Conservation (phyloP, 805 yeast genomes). For the Kazachstania martiniae region DNA sequence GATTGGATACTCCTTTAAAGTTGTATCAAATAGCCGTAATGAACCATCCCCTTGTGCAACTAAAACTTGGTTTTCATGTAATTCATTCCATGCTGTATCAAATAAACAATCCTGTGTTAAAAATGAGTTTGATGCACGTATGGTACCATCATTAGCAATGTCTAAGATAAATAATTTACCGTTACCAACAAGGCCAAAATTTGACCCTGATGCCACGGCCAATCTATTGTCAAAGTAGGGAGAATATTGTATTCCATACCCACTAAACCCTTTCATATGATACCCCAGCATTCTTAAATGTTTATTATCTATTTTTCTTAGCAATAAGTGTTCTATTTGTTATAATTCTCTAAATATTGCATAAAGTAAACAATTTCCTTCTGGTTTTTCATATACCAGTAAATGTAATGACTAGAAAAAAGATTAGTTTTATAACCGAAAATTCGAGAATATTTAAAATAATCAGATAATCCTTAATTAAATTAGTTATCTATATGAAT, state of each 20-base stretch:
- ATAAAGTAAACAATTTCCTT: background rate
- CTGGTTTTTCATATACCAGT: no score
- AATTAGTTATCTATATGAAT: no score
- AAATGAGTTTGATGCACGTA: constrained; percentile 45
- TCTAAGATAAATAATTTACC: constrained; percentile 68
- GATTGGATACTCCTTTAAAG: constrained; percentile 58
- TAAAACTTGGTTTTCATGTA: constrained; percentile 75
- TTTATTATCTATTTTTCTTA: no score
- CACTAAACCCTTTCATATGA: constrained; percentile 72
- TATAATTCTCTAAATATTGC: background rate
- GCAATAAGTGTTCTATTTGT: background rate
- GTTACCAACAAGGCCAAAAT: constrained; percentile 90
- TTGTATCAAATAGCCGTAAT: constrained; percentile 67
- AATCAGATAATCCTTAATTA: no score
- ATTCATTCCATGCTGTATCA: constrained; percentile 83
- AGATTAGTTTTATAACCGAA: no score
- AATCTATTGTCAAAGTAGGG: constrained; percentile 84
- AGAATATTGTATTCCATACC: constrained; percentile 79
- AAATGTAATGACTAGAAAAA: no score
- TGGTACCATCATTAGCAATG: constrained; percentile 55
- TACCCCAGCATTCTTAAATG: constrained; percentile 50
- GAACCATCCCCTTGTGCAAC: constrained; percentile 89
- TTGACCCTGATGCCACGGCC: constrained; percentile 86
- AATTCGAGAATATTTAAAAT: no score
- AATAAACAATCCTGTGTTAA: constrained; percentile 92